Percentiles rank a stretch among this genome's conserved stretches.
These are phyloP conservation scores for Coniosporium apollinis DNA, from an alignment of 495 filamentous ascomycete species.

Conservation along the genomic window DNA sequence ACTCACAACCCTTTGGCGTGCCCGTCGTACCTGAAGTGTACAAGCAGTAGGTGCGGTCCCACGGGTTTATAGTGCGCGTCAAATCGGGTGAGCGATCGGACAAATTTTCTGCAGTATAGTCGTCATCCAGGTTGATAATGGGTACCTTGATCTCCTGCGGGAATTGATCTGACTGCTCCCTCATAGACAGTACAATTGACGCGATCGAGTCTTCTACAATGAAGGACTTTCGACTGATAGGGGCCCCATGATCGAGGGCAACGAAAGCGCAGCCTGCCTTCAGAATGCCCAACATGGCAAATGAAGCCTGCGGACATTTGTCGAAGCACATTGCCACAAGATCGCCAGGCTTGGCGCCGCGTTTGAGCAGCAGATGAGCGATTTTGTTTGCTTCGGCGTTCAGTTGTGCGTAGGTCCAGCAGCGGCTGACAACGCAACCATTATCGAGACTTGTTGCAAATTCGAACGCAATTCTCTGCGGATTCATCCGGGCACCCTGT, in stretches of 20 bases:
- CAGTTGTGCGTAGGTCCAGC: conserved; percentile 47
- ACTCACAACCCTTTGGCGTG: conserved; percentile 58
- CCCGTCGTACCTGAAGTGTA: conserved; percentile 78
- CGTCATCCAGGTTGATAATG: conserved; percentile 24
- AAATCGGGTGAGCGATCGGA: conserved; percentile 1
- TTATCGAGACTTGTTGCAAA: conserved; percentile 33
- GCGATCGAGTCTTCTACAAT: conserved; percentile 48
- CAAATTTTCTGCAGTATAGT: conserved; percentile 9
- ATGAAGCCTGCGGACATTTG: conserved; percentile 62
- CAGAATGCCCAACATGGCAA: conserved; percentile 62
- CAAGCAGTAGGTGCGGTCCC: conserved; percentile 49
- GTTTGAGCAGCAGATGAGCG: conserved; percentile 32
- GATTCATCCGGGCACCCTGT: conserved; percentile 20
- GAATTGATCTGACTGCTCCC: conserved; percentile 17
- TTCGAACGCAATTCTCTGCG: conserved; percentile 38
- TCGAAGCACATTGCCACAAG: conserved; percentile 68
- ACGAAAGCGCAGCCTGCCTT: conserved; percentile 74
- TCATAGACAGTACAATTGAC: conserved; percentile 32
- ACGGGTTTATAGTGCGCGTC: conserved; percentile 17
- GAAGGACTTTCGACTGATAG: conserved; percentile 42
- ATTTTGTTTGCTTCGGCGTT: conserved; percentile 42
- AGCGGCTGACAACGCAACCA: conserved; percentile 18
- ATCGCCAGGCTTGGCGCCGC: conserved; percentile 25
- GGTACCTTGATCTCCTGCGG: conserved; percentile 16
- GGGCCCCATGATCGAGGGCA: conserved; percentile 51